phyloP scores from a whole-genome alignment of 352 stramenopile species.

The Globisporangium emineosum region DNA sequence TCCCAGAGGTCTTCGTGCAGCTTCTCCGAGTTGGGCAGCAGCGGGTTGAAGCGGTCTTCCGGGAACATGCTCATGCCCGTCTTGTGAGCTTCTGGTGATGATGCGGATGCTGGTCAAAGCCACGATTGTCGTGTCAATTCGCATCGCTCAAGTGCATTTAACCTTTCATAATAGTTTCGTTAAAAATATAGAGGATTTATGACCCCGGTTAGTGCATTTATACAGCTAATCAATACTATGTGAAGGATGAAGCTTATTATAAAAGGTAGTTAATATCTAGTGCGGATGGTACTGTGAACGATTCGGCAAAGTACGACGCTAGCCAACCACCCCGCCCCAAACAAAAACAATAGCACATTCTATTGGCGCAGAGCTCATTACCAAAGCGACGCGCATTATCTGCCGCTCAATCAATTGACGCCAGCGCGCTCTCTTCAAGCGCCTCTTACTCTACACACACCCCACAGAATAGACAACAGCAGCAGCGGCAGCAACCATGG shows the following conservation, averaged over 20 bases:
- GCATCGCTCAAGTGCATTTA: background rate
- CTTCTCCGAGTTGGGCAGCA: constrained; percentile 62
- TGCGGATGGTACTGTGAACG: background rate
- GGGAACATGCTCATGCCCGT: constrained; percentile 50
- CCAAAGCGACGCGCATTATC: background rate
- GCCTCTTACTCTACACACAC: background rate
- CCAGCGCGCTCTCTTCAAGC: background rate
- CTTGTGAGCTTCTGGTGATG: background rate
- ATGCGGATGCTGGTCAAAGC: constrained; percentile 10
- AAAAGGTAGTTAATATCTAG: background rate
- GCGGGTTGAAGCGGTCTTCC: constrained; percentile 78
- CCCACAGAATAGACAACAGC: constrained; percentile 10
- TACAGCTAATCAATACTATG: too few species aligned
- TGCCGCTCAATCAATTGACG: background rate
- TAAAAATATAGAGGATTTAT: background rate
- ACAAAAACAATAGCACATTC: background rate
- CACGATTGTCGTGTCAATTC: background rate
- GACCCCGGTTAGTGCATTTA: too few species aligned
- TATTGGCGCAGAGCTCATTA: constrained; percentile 18
- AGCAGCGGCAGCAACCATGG: constrained; percentile 57
- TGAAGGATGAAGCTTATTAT: too few species aligned
- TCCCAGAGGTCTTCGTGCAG: constrained; percentile 66
- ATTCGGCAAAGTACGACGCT: constrained; percentile 16
- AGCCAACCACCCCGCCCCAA: constrained; percentile 3
- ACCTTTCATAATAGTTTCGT: background rate